Base-by-base conservation (phyloP, 148 eudicot genomes). In the Salicornia ramosissima region DNA sequence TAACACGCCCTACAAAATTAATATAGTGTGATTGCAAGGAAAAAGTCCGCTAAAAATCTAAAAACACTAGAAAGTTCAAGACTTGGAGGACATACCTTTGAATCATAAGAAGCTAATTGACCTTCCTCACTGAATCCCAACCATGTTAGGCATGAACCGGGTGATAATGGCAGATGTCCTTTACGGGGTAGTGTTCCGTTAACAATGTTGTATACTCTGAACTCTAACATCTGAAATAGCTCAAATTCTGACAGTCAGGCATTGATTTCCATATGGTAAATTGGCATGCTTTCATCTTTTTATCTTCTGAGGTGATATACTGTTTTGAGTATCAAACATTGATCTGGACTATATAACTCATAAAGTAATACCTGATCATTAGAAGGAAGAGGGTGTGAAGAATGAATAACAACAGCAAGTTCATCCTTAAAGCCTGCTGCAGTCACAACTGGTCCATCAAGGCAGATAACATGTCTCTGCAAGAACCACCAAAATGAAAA, bases 111-210 rank as follows among this genome's bases (percentile, higher is more conserved):
- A 82, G 93, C 83, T 71, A 95, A 74, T 55, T 65, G 89, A 60
- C 99, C 99, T 81, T 91, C 97, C 72, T 91, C 99, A 45, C 96
- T 95, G 81, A 87, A 91, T 57, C 99, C 99, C 77, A 95, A 80
- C 99, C 99, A 95, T 54, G 84, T 76, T 60, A 95, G 72, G 79
- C 57, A 65, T 68, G 99, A 89, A 65, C 93, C 96, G 56, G 96
- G 96, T 69, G 96, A 83, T 77, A 95, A 64, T 54, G 99, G 94
- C 71, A 95, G 85, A 33, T 83, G 74, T 64, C 97, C 97, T 77
- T 75, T 87, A 33, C 78, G 59, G n/a, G 83, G 64, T 77, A 84
- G 97, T 64, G 86, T 84, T 68, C 89, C 83, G 30, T 72, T 82
- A 75, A 72, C 50, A 40, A 95, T 75, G 77, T 85, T 86, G 80